These are phyloP conservation scores for Ogataea corticis DNA, from an alignment of 805 yeast genomes.

Conservation along the genomic window DNA sequence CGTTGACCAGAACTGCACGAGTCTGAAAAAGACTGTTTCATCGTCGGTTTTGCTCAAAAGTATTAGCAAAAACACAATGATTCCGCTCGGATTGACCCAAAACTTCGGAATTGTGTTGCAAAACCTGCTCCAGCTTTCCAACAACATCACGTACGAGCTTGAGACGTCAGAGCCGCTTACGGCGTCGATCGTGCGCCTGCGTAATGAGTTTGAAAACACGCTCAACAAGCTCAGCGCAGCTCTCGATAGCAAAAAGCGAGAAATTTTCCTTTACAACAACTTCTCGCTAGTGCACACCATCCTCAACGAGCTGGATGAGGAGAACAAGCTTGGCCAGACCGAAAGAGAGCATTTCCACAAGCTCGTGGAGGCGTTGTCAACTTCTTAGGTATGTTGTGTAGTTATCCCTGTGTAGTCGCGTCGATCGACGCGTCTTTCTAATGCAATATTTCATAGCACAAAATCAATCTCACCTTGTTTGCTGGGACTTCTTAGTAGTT, in stretches of 20 bases:
- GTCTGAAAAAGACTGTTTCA: conserved; percentile 54
- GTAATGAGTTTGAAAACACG: conserved; percentile 78
- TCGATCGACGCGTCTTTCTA: conserved; percentile 1
- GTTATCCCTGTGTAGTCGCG: neutral
- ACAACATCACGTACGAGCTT: conserved; percentile 31
- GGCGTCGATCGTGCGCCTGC: conserved; percentile 63
- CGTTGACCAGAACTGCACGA: conserved; percentile 75
- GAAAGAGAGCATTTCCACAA: conserved; percentile 24
- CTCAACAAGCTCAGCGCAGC: conserved; percentile 67
- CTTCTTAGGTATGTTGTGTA: no score
- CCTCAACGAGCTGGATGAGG: conserved; percentile 41
- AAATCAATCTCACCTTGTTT: no score
- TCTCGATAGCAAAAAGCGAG: conserved; percentile 50
- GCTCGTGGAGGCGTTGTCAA: conserved; percentile 25
- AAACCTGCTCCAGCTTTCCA: conserved; percentile 63
- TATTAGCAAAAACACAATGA: conserved; percentile 32
- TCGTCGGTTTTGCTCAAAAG: conserved; percentile 36
- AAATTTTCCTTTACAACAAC: conserved; percentile 72
- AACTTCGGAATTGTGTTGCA: conserved; percentile 72
- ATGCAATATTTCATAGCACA: no score
- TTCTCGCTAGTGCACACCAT: conserved; percentile 64
- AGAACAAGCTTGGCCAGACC: conserved; percentile 21
- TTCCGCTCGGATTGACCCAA: conserved; percentile 71
- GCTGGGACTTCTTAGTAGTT: no score
- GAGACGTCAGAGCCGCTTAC: conserved; percentile 67